Conservation (phyloP, 2,329 filamentous ascomycete species). For the Microsporum canis region DNA sequence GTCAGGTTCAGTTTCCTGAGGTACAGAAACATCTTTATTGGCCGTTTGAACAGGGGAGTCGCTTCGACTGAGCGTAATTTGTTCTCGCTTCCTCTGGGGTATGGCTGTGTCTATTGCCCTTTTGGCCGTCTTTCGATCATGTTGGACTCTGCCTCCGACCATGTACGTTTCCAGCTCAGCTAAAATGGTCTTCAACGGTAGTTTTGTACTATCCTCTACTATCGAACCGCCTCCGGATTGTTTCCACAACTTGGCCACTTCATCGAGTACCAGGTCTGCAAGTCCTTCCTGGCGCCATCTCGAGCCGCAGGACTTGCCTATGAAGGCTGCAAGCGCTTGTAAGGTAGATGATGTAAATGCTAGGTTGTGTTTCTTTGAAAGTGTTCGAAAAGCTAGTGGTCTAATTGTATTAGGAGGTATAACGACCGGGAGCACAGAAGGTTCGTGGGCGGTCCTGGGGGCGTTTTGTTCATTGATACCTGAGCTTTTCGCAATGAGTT, state of each 20-base stretch:
- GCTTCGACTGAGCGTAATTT: background rate
- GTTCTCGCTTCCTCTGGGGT: slow-evolving; percentile 41
- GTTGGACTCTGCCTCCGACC: slow-evolving; percentile 56
- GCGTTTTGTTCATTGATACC: background rate
- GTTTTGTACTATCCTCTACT: slow-evolving; percentile 61
- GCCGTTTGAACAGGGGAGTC: background rate
- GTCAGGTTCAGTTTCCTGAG: background rate
- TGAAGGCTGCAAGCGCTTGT: slow-evolving; percentile 73
- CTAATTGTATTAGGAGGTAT: slow-evolving; percentile 77
- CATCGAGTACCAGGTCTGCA: slow-evolving; percentile 83
- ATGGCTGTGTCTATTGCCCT: slow-evolving; percentile 44
- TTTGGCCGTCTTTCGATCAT: slow-evolving; percentile 31
- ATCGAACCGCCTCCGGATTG: slow-evolving; percentile 80
- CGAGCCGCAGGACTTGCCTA: slow-evolving; percentile 86
- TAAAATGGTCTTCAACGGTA: slow-evolving; percentile 62
- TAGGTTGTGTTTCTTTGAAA: slow-evolving; percentile 94
- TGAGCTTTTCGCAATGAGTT: background rate
- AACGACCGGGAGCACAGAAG: slow-evolving; percentile 71
- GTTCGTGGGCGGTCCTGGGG: slow-evolving; percentile 39
- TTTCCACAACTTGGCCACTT: slow-evolving; percentile 87
- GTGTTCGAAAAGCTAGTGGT: slow-evolving; percentile 84
- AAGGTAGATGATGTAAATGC: slow-evolving; percentile 82
- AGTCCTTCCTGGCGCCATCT: slow-evolving; percentile 94
- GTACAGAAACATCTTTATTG: background rate
- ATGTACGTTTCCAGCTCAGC: slow-evolving; percentile 78